Evolutionary conservation across 176 grass and related monocot species (phyloP).

Genomic region (Oryza australiensis): DNA sequence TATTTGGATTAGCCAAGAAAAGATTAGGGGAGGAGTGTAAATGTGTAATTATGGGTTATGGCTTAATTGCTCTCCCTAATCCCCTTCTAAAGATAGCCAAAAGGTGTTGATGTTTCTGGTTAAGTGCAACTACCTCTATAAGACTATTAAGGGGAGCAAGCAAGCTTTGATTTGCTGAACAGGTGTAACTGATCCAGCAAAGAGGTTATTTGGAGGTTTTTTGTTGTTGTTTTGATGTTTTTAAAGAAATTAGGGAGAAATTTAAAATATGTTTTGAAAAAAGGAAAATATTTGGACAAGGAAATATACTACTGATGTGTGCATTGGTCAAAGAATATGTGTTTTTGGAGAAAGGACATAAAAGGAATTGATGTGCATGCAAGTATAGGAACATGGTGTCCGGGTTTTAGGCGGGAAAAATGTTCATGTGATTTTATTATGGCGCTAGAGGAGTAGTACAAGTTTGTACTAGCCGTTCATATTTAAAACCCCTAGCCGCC

Average conservation of each 20-base stretch:
- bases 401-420: conserved; percentile 53
- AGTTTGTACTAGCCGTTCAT: conserved; percentile 47
- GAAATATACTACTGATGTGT: not conserved
- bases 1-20: conserved; percentile 15
- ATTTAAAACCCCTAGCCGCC: conserved; percentile 31
- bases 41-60: conserved; percentile 10
- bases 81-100: conserved; percentile 21
- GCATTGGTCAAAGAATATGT: conserved; percentile 44
- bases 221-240: not conserved
- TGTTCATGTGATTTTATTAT: conserved; percentile 48
- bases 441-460: conserved; percentile 25
- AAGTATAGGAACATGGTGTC: conserved; percentile 44
- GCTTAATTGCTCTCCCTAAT: not conserved
- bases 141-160: not conserved
- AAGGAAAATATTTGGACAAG: not conserved
- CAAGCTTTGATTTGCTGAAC: not conserved
- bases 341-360: conserved; percentile 14
- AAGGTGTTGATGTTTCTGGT: conserved; percentile 10
- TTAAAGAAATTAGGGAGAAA: not conserved
- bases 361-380: conserved; percentile 19
- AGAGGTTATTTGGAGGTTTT: not conserved
- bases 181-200: conserved; percentile 36
- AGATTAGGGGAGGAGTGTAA: conserved; percentile 27
- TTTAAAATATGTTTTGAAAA: not conserved
- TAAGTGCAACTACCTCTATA: conserved; percentile 40